phyloP scores from a whole-genome alignment of 768 basidiomycete species.

The Lactarius hatsudake region DNA sequence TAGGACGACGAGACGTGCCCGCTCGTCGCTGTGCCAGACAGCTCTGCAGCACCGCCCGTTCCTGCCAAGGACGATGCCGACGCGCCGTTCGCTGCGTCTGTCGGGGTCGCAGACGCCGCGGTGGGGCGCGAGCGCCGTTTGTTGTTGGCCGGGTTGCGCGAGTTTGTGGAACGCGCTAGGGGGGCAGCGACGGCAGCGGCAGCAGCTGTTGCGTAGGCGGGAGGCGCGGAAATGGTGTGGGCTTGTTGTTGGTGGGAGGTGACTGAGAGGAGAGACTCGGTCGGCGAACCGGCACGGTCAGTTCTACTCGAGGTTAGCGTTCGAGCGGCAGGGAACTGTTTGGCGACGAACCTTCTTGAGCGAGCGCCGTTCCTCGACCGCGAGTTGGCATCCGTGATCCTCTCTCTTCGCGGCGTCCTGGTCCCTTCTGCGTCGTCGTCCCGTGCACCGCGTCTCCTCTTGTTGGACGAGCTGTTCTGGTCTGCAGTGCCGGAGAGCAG shows the following conservation, averaged over 20 bases:
- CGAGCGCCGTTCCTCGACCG: conserved; percentile 54
- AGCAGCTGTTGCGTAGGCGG: conserved; percentile 30
- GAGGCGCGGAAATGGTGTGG: conserved; percentile 11
- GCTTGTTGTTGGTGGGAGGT: conserved; percentile 54
- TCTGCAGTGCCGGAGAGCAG: conserved; percentile 46
- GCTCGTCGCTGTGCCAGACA: conserved; percentile 9
- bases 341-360: conserved; percentile 54
- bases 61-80: not conserved
- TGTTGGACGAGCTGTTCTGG: conserved; percentile 64
- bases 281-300: conserved; percentile 66
- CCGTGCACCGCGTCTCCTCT: conserved; percentile 49
- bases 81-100: conserved; percentile 13
- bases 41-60: conserved; percentile 23
- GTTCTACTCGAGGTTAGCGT: conserved; percentile 38
- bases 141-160: conserved; percentile 37
- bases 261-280: conserved; percentile 70
- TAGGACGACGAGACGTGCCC: conserved; percentile 13
- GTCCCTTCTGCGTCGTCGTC: conserved; percentile 66
- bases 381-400: conserved; percentile 42
- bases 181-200: conserved; percentile 32
- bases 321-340: not conserved
- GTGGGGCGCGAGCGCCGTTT: conserved; percentile 24
- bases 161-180: conserved; percentile 33
- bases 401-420: conserved; percentile 66
- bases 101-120: conserved; percentile 18